Base-by-base conservation (phyloP, 108 stramenopile species). In the Pseudonitzschia multistriata region DNA sequence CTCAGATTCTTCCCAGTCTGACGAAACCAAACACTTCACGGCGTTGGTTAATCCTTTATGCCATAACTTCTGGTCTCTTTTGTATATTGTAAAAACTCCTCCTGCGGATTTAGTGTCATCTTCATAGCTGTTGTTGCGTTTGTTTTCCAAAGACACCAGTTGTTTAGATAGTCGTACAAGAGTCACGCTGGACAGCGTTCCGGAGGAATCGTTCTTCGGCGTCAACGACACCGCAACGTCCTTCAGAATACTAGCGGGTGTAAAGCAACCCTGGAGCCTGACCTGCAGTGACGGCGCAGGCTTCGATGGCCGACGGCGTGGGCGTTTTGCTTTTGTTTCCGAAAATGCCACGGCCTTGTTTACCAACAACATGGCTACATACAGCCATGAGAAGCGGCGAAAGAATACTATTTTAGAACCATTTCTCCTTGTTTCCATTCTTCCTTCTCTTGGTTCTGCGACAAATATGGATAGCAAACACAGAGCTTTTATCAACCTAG, bases 81-180 rank as follows among this genome's bases (percentile, higher is more conserved):
- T n/a, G 22, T 29, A 17, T 6, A 24, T 69, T 10, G 33, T n/a
- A 36, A 33, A 62, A 3, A 15, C 19, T 49, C 19, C 15, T 17
- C 49, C 24, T 47, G 45, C 29, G 19, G 19, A 5, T 34, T 29
- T 21, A 28, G 10, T 5, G 19, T 31, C 71, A 22, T 66, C 48
- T 1, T 3, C 45, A 10, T 3, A 5, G 63, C 5, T 39, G 21
- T 52, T 40, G 19, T 50, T 50, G 37, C 40, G 28, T 40, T 74
- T 49, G 55, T 83, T 83, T 36, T 80, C 76, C 35, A 72, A 19
- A 35, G 52, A 21, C 19, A 80, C 71, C 30, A 79, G 37, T 62
- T 74, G 76, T 50, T 83, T 83, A 5, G 79, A 69, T 2, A 83
- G 64, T 14, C 83, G 75, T 1, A 83, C 76, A 5, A 83, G 50